Evolutionary conservation across 805 yeast species (phyloP), one percentile per base, ranked within the genome.

Genomic region (Scheffersomyces lignosus): DNA sequence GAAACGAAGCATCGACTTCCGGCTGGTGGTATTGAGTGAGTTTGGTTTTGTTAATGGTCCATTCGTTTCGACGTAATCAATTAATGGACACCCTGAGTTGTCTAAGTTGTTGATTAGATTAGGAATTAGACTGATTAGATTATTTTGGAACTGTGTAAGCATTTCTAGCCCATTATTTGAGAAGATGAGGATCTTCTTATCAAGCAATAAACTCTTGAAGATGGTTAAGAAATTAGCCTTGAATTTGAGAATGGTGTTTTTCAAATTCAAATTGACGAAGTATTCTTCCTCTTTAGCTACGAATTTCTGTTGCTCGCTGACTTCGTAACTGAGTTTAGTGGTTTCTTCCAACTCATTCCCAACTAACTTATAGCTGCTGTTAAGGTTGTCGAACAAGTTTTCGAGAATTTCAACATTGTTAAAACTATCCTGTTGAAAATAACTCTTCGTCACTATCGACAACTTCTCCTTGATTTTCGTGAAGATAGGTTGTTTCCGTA

Each of bases 381-480:
- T 70, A 36, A 85, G 60, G 57, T 83, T 88, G 12, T 80, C 85
- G 54, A 78, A 87, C 26, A 91, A 66, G 14, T 82, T 75, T 34
- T 78, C 80, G 25, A 91, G 73, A 17, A 91, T 73, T 3, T 73
- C 68, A 41, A 75, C 75, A 59, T 93, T 95, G 18, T 71, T 70
- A 49, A 93, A 87, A 54, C 85, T 80, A 31, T 75, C 77, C 54
- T 93, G 99, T 33, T 79, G 71, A 54, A 93, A 93, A 60, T 81
- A 91, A 1, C 89, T 84, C 41, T 82, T 79, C 0, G 98, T 90
- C 20, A 91, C 87, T 17, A 93, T 87, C 31, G 95, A 83, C 44
- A 93, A 64, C 58, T 93, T 93, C 50, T 93, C 97, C 52, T 83
- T 85, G 39, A 93, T 78, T 43, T 89, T 95, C 10, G 86, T 83